A percentile compares a stretch with the other conserved stretches of the same genome.
phyloP scores from a whole-genome alignment of 2,329 filamentous ascomycete species.

The Scedosporium dehoogii region DNA sequence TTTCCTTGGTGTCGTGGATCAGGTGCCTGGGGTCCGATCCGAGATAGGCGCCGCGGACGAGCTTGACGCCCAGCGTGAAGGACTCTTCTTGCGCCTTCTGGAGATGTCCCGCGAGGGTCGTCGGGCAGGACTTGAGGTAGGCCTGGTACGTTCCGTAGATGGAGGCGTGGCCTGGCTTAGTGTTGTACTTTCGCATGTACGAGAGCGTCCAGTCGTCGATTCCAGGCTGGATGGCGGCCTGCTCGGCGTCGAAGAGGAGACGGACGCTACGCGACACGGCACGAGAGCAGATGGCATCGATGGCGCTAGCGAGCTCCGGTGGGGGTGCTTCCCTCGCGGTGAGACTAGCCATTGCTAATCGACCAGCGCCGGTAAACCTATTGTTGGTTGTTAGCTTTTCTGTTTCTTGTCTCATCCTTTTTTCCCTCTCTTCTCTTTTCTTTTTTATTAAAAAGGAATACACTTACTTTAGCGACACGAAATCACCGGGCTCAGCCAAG shows the following conservation, averaged over 20 bases:
- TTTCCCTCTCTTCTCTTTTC: no score
- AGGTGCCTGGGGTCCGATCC: slow-evolving; percentile 58
- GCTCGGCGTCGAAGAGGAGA: slow-evolving; percentile 80
- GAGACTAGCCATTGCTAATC: slow-evolving; percentile 58
- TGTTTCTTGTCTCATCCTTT: not conserved
- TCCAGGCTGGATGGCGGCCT: slow-evolving; percentile 65
- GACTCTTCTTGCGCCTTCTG: slow-evolving; percentile 43
- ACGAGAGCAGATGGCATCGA: slow-evolving; percentile 64
- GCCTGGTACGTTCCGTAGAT: slow-evolving; percentile 76
- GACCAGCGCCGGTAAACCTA: slow-evolving; percentile 73
- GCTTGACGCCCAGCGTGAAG: slow-evolving; percentile 63
- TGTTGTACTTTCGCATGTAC: slow-evolving; percentile 73
- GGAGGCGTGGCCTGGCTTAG: slow-evolving; percentile 46
- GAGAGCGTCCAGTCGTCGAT: slow-evolving; percentile 72
- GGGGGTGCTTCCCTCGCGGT: slow-evolving; percentile 52
- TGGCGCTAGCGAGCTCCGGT: slow-evolving; percentile 54
- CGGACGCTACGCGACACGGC: slow-evolving; percentile 60
- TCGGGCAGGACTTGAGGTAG: slow-evolving; percentile 57
- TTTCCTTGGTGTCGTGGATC: slow-evolving; percentile 62
- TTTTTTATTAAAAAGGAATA: not conserved
- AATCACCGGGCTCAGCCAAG: slow-evolving; percentile 54
- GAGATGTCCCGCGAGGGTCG: slow-evolving; percentile 50
- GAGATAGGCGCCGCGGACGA: slow-evolving; percentile 68
- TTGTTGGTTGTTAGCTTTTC: not conserved
- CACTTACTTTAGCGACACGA: slow-evolving; percentile 52